These are phyloP conservation scores for Pseudophaeomoniella oleicola DNA, from an alignment of 2,329 filamentous ascomycete species.

Conservation along the genomic window DNA sequence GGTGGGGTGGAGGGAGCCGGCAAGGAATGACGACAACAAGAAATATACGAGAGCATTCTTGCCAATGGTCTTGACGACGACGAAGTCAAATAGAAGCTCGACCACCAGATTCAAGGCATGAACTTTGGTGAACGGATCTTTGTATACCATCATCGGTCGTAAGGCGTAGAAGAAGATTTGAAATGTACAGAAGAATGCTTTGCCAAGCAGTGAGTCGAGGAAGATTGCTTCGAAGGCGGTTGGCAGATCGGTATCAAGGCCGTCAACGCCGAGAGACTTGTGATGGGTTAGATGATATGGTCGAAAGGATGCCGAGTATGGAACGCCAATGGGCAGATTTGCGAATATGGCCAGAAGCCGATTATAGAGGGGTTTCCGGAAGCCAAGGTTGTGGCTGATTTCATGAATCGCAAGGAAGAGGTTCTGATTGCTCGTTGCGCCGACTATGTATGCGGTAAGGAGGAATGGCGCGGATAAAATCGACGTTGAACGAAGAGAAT, in stretches of 20 bases:
- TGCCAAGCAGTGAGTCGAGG: conserved; percentile 83
- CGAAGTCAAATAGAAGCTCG: conserved; percentile 65
- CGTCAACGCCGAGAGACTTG: conserved; percentile 93
- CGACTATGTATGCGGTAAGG: conserved; percentile 75
- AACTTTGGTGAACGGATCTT: conserved; percentile 70
- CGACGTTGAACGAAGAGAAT: conserved; percentile 58
- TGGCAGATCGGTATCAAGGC: conserved; percentile 88
- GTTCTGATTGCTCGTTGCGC: conserved; percentile 95
- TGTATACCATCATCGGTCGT: conserved; percentile 88
- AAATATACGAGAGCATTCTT: conserved; percentile 63
- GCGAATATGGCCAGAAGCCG: conserved; percentile 80
- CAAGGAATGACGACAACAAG: conserved; percentile 79
- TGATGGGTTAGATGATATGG: conserved; percentile 98
- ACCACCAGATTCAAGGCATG: conserved; percentile 68
- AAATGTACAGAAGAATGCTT: conserved; percentile 98
- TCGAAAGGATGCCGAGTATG: conserved; percentile 91
- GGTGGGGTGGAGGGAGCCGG: conserved; percentile 82
- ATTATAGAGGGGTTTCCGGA: conserved; percentile 66
- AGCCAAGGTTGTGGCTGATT: conserved; percentile 95
- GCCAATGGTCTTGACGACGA: conserved; percentile 48
- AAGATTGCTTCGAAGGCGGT: conserved; percentile 83
- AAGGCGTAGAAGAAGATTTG: conserved; percentile 98
- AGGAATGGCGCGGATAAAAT: conserved; percentile 78
- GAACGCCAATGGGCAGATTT: conserved; percentile 88
- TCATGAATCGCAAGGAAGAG: conserved; percentile 97